Evolutionary conservation across 2,329 filamentous ascomycete species (phyloP).

Genomic region (Fusarium armeniacum): DNA sequence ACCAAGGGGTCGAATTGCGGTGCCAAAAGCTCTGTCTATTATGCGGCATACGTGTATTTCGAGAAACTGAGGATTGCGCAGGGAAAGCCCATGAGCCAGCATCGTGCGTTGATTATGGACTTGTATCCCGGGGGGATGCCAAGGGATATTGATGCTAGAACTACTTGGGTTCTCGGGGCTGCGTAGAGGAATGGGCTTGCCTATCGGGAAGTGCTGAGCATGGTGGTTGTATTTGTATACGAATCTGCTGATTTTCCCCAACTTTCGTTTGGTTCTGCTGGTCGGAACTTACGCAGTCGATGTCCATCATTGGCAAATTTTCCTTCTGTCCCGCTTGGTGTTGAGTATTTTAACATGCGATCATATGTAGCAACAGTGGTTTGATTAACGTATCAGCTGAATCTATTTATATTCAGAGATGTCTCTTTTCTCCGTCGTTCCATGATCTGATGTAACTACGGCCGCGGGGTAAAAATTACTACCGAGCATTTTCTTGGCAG

Average conservation of each 20-base stretch:
- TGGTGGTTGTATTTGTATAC: not conserved
- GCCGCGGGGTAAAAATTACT: not conserved
- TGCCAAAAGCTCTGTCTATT: constrained; percentile 13
- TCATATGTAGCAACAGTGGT: not conserved
- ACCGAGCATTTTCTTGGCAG: not conserved
- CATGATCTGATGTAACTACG: constrained; percentile 1
- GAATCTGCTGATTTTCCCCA: no score
- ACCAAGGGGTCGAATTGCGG: not conserved
- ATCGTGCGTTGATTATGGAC: not conserved
- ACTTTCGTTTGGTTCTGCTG: not conserved
- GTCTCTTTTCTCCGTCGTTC: not conserved
- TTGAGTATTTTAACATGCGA: not conserved
- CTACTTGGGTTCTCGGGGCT: not conserved
- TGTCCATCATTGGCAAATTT: not conserved
- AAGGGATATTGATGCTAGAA: constrained; percentile 3
- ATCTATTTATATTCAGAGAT: not conserved
- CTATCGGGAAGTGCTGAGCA: not conserved
- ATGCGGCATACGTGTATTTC: constrained; percentile 25
- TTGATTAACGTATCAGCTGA: accelerated
- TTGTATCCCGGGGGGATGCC: constrained; percentile 3
- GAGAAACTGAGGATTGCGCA: constrained; percentile 25
- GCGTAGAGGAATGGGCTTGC: not conserved
- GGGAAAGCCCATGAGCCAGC: constrained; percentile 8
- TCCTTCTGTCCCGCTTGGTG: not conserved
- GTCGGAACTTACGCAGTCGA: not conserved